These are phyloP conservation scores for Mortierella sp. DNA, from an alignment of 371 early-diverging fungal species.

Conservation along the genomic window DNA sequence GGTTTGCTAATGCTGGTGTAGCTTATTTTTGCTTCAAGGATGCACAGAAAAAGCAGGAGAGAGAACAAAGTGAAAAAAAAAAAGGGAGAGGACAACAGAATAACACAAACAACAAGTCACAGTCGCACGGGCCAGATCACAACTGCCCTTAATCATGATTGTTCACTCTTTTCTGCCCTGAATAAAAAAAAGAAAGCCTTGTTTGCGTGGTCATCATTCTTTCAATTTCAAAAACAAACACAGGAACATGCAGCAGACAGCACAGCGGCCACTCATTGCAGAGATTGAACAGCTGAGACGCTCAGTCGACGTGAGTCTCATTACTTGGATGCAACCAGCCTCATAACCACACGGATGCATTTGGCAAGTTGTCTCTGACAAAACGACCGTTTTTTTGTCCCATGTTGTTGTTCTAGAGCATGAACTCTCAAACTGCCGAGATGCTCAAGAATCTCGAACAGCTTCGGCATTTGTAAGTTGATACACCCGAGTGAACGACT, in stretches of 20 bases:
- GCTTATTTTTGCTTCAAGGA: neutral
- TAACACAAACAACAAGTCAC: conserved; percentile 16
- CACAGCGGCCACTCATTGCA: conserved; percentile 35
- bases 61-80: neutral
- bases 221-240: neutral
- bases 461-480: conserved; percentile 43
- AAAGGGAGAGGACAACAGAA: neutral
- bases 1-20: neutral
- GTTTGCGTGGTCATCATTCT: neutral
- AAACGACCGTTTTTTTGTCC: neutral
- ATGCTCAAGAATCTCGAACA: conserved; percentile 44
- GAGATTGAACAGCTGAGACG: conserved; percentile 53
- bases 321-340: neutral
- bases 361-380: neutral
- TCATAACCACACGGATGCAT: neutral
- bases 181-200: neutral
- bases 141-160: conserved; percentile 16
- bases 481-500: neutral
- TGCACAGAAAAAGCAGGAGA: neutral
- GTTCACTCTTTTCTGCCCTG: too few species aligned
- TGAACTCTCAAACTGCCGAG: conserved; percentile 55
- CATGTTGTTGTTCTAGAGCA: conserved; percentile 29
- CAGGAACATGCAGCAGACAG: conserved; percentile 29
- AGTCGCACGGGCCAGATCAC: neutral
- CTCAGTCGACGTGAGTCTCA: conserved; percentile 45